Conservation (phyloP, 164 flowering plant genomes). For the Tinospora cordifolia region DNA sequence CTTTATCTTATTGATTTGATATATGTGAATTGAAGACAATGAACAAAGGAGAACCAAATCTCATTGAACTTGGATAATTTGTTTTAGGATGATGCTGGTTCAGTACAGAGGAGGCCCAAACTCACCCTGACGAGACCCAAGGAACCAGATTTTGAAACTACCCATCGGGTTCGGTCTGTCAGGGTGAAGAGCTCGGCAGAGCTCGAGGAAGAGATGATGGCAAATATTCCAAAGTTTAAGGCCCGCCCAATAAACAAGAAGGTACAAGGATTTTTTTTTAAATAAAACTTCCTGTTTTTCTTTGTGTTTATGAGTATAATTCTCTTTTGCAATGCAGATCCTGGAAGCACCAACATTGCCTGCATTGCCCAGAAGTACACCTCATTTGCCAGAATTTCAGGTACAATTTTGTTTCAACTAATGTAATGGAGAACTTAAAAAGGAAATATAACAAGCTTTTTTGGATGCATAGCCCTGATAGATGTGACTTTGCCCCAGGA, state of each 20-base stretch:
- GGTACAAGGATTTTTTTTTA: conserved; percentile 29
- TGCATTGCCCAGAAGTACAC: conserved; percentile 60
- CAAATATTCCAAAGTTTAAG: conserved; percentile 87
- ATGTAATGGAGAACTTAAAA: no score
- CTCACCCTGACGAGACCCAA: conserved; percentile 78
- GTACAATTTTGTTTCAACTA: conserved; percentile 22
- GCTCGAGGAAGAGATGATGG: conserved; percentile 93
- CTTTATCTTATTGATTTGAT: not conserved
- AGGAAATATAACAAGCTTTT: no score
- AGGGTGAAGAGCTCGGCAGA: conserved; percentile 80
- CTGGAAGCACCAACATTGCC: conserved; percentile 66
- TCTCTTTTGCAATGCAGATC: conserved; percentile 33
- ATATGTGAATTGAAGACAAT: not conserved
- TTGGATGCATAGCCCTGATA: not conserved
- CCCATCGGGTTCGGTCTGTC: conserved; percentile 62
- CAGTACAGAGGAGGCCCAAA: conserved; percentile 41
- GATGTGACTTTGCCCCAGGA: conserved; percentile 41
- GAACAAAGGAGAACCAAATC: not conserved
- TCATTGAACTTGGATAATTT: not conserved
- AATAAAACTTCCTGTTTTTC: not conserved
- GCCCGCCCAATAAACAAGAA: conserved; percentile 90
- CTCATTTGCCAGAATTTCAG: conserved; percentile 76
- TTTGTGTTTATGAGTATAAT: not conserved
- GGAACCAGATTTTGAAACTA: conserved; percentile 78
- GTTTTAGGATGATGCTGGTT: conserved; percentile 34